These are phyloP conservation scores for Cryptococcus sp. DNA, from an alignment of 1,284 basidiomycete species.

Conservation along the genomic window DNA sequence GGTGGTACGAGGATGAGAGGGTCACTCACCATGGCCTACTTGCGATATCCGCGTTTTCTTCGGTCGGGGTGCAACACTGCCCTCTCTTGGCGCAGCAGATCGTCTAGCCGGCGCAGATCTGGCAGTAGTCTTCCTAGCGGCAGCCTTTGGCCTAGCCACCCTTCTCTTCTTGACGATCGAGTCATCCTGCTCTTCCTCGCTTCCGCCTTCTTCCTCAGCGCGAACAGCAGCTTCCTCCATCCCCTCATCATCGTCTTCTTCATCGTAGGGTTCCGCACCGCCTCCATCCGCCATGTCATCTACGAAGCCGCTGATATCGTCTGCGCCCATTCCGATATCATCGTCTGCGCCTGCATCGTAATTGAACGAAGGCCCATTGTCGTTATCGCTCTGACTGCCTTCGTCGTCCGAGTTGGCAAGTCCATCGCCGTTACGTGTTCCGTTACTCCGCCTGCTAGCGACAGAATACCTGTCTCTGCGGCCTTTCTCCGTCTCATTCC, in stretches of 20 bases:
- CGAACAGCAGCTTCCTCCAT: constrained; percentile 1
- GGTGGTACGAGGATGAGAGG: too few relatives aligned
- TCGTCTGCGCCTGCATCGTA: constrained; percentile 9
- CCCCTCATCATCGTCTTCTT: constrained; percentile 5
- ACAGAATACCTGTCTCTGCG: constrained; percentile 26
- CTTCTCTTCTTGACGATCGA: constrained; percentile 8
- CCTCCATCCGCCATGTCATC: constrained; percentile 13
- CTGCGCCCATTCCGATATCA: constrained; percentile 4
- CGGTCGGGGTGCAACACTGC: constrained; percentile 13
- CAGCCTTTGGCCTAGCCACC: constrained; percentile 3
- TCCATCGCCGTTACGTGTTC: constrained; percentile 4
- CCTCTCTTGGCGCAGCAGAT: constrained; percentile 5
- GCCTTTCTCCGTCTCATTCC: constrained; percentile 29
- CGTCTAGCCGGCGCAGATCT: constrained; percentile 5
- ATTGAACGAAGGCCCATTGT: constrained; percentile 9
- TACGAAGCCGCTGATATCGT: constrained; percentile 6
- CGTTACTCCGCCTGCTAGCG: constrained; percentile 4
- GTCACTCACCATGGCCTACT: constrained; percentile 18
- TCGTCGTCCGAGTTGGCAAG: neutral
- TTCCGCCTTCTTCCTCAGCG: neutral
- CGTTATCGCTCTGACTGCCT: constrained; percentile 13
- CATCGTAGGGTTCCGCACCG: neutral
- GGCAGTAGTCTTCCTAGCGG: constrained; percentile 13
- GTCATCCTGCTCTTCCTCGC: constrained; percentile 9
- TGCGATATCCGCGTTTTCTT: constrained; percentile 27